These are phyloP conservation scores for Dothistroma pini DNA, from an alignment of 2,329 filamentous ascomycete genomes.

Conservation along the genomic window DNA sequence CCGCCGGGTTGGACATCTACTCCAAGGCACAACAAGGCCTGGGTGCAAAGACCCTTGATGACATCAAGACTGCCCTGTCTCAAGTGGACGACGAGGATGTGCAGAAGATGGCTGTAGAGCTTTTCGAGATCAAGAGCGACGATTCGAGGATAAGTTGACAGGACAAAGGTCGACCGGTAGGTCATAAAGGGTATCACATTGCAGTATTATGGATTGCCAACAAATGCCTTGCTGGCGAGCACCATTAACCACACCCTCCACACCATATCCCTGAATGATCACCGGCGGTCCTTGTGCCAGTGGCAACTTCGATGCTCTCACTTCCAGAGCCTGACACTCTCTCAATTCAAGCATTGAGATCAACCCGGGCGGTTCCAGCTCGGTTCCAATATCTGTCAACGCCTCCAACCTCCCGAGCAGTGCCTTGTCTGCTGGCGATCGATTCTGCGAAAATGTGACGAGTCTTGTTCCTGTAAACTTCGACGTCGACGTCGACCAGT, in stretches of 20 bases:
- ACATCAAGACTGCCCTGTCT: conserved; percentile 55
- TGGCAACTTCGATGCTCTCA: not conserved
- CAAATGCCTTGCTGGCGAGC: no score
- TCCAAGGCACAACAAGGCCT: conserved; percentile 60
- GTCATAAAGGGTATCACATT: no score
- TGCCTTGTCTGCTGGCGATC: not conserved
- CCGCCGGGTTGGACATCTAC: conserved; percentile 77
- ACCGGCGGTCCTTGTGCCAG: not conserved
- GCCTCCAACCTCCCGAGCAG: not conserved
- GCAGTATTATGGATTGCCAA: no score
- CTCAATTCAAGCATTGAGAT: not conserved
- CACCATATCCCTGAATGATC: not conserved
- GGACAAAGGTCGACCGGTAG: no score
- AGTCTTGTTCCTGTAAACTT: not conserved
- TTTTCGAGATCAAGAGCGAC: conserved; percentile 48
- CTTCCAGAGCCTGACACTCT: not conserved
- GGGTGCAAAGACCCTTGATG: conserved; percentile 53
- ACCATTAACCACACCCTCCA: not conserved
- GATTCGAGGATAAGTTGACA: conserved; percentile 23
- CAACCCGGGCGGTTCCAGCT: not conserved
- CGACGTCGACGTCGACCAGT: not conserved
- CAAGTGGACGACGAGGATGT: conserved; percentile 51
- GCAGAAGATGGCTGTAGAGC: conserved; percentile 48
- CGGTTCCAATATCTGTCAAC: not conserved
- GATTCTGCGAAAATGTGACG: not conserved